phyloP scores from a whole-genome alignment of 2,329 filamentous ascomycete species.

The Xylaria sp. region DNA sequence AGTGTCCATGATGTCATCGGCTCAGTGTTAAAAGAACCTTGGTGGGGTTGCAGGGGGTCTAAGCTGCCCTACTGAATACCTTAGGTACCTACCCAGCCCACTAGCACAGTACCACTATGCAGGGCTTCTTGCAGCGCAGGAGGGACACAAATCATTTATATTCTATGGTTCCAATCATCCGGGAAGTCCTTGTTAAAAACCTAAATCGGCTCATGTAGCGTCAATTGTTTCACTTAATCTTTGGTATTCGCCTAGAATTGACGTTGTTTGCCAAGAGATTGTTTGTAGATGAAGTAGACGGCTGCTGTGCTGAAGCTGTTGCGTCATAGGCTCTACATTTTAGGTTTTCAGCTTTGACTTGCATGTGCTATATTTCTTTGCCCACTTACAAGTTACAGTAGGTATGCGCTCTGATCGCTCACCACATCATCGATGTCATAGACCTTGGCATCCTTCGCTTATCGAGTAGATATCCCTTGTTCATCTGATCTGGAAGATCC shows the following conservation, averaged over 20 bases:
- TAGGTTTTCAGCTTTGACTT: conserved; percentile 7
- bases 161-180: background rate
- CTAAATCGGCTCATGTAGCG: background rate
- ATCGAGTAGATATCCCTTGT: conserved; percentile 3
- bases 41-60: background rate
- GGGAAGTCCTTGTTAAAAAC: too few relatives aligned
- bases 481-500: background rate
- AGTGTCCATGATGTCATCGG: conserved; percentile 34
- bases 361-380: background rate
- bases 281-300: background rate
- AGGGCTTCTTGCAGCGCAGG: background rate
- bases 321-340: conserved; percentile 22
- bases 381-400: background rate
- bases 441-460: conserved; percentile 36
- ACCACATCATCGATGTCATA: conserved; percentile 28
- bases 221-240: background rate
- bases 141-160: background rate
- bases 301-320: conserved; percentile 4
- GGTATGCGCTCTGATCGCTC: conserved; percentile 3
- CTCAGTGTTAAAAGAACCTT: conserved; percentile 9
- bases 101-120: background rate
- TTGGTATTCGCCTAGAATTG: background rate
- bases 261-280: background rate
- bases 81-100: background rate
- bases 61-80: background rate